Evolutionary conservation across 805 yeast genomes (phyloP).

Genomic region (Nadsonia fulvescens): DNA sequence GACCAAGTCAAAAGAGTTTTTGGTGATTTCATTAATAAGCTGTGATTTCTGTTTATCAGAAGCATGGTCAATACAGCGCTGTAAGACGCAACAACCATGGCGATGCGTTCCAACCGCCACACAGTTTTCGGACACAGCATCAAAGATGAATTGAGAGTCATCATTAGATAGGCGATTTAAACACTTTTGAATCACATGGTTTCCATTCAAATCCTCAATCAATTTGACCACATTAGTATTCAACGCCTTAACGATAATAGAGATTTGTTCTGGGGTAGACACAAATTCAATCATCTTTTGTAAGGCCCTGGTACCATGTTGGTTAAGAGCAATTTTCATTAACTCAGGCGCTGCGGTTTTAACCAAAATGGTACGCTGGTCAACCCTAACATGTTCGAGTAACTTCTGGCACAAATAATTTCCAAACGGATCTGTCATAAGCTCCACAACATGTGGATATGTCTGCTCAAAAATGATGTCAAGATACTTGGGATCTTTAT

Average conservation of each 20-base stretch:
- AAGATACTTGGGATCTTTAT: constrained; percentile 17
- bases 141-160: constrained; percentile 79
- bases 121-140: constrained; percentile 59
- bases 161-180: constrained; percentile 48
- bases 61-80: constrained; percentile 88
- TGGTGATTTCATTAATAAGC: constrained; percentile 50
- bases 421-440: constrained; percentile 88
- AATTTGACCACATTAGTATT: constrained; percentile 57
- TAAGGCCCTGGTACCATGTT: constrained; percentile 91
- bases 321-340: constrained; percentile 69
- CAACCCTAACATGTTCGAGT: constrained; percentile 52
- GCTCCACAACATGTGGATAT: constrained; percentile 55
- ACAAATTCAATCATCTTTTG: constrained; percentile 83
- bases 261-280: constrained; percentile 50
- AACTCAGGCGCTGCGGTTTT: constrained; percentile 55
- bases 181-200: constrained; percentile 90
- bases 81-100: constrained; percentile 95
- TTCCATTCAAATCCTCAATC: constrained; percentile 84
- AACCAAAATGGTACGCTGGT: constrained; percentile 54
- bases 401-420: constrained; percentile 85
- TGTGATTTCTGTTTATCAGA: constrained; percentile 46
- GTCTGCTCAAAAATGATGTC: constrained; percentile 63
- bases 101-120: constrained; percentile 80
- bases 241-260: constrained; percentile 40
- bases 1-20: constrained; percentile 48